Evolutionary conservation across 768 basidiomycete genomes (phyloP).

Genomic region (Rhizopogon vesiculosus): DNA sequence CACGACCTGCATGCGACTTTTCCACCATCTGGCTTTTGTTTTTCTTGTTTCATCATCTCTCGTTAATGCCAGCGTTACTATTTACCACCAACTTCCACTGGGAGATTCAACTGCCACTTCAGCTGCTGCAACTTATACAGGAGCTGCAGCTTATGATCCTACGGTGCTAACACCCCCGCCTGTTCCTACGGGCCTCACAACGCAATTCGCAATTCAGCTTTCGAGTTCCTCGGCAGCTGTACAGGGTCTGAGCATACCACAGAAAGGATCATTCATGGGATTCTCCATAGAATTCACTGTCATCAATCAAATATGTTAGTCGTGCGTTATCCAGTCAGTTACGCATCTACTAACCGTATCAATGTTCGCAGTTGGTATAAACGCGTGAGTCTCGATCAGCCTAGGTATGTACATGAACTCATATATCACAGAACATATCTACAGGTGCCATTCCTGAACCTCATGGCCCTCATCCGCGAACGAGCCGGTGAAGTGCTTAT

Average conservation of each 20-base stretch:
- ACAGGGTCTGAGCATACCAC: constrained; percentile 19
- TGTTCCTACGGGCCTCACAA: constrained; percentile 13
- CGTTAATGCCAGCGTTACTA: constrained; percentile 19
- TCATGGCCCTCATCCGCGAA: constrained; percentile 37
- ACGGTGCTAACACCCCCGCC: constrained; percentile 26
- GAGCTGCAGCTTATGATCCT: constrained; percentile 28
- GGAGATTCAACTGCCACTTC: constrained; percentile 15
- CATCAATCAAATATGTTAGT: constrained; percentile 44
- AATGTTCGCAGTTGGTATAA: constrained; percentile 7
- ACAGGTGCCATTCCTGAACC: constrained; percentile 40
- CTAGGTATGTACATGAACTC: background rate
- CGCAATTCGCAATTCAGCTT: constrained; percentile 17
- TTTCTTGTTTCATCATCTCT: background rate
- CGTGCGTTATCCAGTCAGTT: background rate
- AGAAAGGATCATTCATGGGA: constrained; percentile 44
- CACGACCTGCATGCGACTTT: background rate
- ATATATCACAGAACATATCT: constrained; percentile 15
- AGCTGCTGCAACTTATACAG: constrained; percentile 21
- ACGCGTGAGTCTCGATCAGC: constrained; percentile 5
- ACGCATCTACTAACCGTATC: background rate
- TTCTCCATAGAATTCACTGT: constrained; percentile 65
- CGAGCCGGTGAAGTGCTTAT: constrained; percentile 38
- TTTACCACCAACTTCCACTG: constrained; percentile 23
- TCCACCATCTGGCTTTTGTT: background rate
- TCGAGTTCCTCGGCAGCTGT: constrained; percentile 15